Conservation (phyloP, 2,329 filamentous ascomycete genomes). For the Penicillium olsonii region DNA sequence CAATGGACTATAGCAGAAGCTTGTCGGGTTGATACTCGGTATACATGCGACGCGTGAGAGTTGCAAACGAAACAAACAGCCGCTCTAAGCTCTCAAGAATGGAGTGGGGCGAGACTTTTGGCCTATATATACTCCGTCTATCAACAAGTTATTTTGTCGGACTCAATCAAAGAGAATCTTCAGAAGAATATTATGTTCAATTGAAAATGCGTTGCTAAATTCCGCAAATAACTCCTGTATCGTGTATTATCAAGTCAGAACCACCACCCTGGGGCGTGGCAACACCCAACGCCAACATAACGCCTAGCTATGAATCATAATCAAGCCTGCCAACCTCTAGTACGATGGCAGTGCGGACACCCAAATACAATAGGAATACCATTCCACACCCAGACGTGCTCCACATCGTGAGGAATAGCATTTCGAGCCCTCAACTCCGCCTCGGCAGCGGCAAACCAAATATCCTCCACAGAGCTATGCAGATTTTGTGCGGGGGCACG, state of each 20-base stretch:
- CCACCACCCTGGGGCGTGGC: no score
- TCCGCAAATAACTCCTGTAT: conserved; percentile 3
- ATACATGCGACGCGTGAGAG: conserved; percentile 16
- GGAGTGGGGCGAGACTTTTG: no score
- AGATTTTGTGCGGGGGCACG: conserved; percentile 29
- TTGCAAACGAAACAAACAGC: conserved; percentile 26
- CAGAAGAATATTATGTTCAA: not conserved
- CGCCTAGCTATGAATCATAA: conserved; percentile 10
- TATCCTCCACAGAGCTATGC: conserved; percentile 37
- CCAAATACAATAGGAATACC: conserved; percentile 39
- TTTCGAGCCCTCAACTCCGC: conserved; percentile 32
- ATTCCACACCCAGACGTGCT: conserved; percentile 36
- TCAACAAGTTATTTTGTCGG: no score
- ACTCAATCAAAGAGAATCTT: no score
- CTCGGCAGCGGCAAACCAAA: conserved; percentile 43
- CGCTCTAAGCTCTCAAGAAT: not conserved
- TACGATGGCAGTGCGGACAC: conserved; percentile 35
- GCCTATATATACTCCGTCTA: no score
- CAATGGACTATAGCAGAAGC: conserved; percentile 1
- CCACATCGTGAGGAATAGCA: conserved; percentile 35
- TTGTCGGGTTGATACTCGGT: conserved; percentile 7
- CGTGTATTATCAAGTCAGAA: conserved; percentile 1
- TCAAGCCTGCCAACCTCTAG: conserved; percentile 36
- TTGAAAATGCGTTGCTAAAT: conserved; percentile 1
- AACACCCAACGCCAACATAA: conserved; percentile 14